Evolutionary conservation across 2,329 filamentous ascomycete genomes (phyloP).

Genomic region (Hysterium pulicare): DNA sequence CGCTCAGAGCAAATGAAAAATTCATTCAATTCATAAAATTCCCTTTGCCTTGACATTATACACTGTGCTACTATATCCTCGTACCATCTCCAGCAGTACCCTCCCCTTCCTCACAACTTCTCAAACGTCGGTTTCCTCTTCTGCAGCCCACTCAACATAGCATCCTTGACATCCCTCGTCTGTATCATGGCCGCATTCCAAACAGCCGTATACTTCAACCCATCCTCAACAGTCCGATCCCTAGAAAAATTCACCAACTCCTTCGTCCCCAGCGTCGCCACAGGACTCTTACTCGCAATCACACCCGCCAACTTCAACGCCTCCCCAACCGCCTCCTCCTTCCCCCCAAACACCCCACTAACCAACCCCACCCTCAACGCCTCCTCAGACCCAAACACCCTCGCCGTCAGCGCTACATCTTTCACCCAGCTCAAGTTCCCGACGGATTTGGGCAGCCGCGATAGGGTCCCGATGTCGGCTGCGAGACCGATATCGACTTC

Average conservation of each 20-base stretch:
- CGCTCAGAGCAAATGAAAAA: conserved; percentile 44
- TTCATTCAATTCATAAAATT: conserved; percentile 34
- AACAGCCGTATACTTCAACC: conserved; percentile 75
- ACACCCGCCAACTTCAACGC: conserved; percentile 57
- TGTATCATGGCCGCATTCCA: conserved; percentile 88
- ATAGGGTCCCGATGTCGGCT: conserved; percentile 73
- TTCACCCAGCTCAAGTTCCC: conserved; percentile 73
- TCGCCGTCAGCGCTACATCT: conserved; percentile 69
- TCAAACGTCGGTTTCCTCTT: conserved; percentile 79
- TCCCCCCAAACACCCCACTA: conserved; percentile 58
- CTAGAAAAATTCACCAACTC: conserved; percentile 78
- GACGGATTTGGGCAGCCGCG: conserved; percentile 69
- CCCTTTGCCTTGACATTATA: too few relatives aligned
- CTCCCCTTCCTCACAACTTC: too few relatives aligned
- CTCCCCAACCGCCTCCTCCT: conserved; percentile 60
- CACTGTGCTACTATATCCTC: too few relatives aligned
- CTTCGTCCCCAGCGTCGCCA: conserved; percentile 85
- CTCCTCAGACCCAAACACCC: conserved; percentile 67
- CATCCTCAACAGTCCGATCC: conserved; percentile 74
- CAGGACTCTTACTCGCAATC: conserved; percentile 78
- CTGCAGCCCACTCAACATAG: conserved; percentile 71
- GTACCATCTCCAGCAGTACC: too few relatives aligned
- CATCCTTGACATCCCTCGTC: conserved; percentile 70
- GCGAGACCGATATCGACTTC: conserved; percentile 81
- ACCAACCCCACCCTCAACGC: conserved; percentile 69